Evolutionary conservation across 2,329 filamentous ascomycete species (phyloP).

Genomic region (Hymenoscyphus scutula): DNA sequence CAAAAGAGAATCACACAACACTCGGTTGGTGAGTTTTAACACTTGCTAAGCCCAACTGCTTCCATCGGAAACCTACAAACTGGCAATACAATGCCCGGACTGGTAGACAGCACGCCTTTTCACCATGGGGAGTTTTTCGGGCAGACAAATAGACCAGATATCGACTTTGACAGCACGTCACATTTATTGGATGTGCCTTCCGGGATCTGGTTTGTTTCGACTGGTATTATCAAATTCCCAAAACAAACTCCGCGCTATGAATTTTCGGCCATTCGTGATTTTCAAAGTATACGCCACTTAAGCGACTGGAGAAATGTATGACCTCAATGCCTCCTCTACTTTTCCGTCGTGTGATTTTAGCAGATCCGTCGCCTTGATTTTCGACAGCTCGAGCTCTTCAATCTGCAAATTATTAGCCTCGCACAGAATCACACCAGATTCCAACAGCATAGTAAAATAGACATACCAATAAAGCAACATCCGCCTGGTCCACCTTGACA

Average conservation of each 20-base stretch:
- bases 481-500: conserved; percentile 71
- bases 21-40: too few species aligned
- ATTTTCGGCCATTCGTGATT: conserved; percentile 3
- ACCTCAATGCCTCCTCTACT: conserved; percentile 63
- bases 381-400: conserved; percentile 69
- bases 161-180: too few species aligned
- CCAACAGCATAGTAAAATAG: background rate
- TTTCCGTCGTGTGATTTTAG: conserved; percentile 71
- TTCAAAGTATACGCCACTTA: conserved; percentile 11
- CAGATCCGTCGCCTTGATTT: conserved; percentile 71
- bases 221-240: conserved; percentile 6
- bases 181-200: too few species aligned
- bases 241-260: conserved; percentile 28
- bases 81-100: too few species aligned
- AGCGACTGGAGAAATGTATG: conserved; percentile 46
- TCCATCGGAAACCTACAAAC: too few species aligned
- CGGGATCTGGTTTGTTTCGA: background rate
- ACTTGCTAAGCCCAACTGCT: too few species aligned
- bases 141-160: too few species aligned
- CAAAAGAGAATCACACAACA: too few species aligned
- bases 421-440: background rate
- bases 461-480: conserved; percentile 67
- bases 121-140: too few species aligned
- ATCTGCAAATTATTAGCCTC: conserved; percentile 46
- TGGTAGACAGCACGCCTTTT: too few species aligned